Percentiles rank a stretch among this genome's conserved stretches.
These are phyloP conservation scores for Phellinidium pouzarii DNA, from an alignment of 1,284 basidiomycete genomes.

Conservation along the genomic window DNA sequence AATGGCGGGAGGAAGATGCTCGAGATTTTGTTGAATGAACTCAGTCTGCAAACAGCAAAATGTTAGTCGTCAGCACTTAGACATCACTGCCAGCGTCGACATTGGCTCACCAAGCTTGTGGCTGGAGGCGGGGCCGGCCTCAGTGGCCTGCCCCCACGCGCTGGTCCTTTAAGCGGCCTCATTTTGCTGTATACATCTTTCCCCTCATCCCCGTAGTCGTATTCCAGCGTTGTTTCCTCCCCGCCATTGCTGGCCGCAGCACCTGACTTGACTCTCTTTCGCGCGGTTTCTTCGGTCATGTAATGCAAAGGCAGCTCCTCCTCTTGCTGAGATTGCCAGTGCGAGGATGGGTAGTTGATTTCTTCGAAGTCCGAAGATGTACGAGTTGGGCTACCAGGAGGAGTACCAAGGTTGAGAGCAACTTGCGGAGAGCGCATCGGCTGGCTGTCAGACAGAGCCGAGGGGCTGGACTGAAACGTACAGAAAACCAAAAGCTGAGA, in stretches of 20 bases:
- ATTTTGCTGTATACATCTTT: constrained; percentile 71
- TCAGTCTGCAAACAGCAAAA: constrained; percentile 50
- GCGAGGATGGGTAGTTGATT: constrained; percentile 46
- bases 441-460: constrained; percentile 2
- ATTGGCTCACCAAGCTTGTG: constrained; percentile 54
- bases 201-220: constrained; percentile 54
- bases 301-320: constrained; percentile 63
- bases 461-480: neutral
- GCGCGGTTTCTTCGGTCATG: constrained; percentile 64
- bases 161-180: constrained; percentile 38
- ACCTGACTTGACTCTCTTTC: constrained; percentile 47
- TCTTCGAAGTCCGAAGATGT: constrained; percentile 67
- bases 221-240: constrained; percentile 33
- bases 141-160: constrained; percentile 55
- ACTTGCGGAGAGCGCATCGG: constrained; percentile 56
- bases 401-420: constrained; percentile 61
- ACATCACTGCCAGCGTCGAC: constrained; percentile 7
- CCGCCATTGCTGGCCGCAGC: constrained; percentile 28
- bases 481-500: neutral
- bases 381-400: constrained; percentile 36
- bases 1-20: constrained; percentile 74
- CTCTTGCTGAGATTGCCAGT: constrained; percentile 34
- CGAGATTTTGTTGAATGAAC: constrained; percentile 76
- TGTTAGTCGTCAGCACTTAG: constrained; percentile 10
- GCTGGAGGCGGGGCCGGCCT: constrained; percentile 59